Base-by-base conservation (phyloP, 2,329 filamentous ascomycete genomes). In the Ilyonectria robusta region DNA sequence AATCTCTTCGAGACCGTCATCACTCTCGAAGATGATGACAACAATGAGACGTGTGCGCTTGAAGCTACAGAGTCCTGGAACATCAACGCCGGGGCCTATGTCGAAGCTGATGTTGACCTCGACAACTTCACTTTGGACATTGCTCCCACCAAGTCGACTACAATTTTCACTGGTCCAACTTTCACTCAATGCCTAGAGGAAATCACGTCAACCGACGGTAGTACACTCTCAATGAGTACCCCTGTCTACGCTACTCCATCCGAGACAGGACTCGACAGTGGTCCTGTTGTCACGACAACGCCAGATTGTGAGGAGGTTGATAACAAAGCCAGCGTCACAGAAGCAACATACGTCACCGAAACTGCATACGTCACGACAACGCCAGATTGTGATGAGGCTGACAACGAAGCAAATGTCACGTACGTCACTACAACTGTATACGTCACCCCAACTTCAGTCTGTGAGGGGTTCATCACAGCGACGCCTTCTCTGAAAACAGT, bases 1-100 rank as follows among this genome's bases (percentile, higher is more conserved):
- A 65, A 65, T n/a, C 21, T 65, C 19, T 10, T 59, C 10, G 62
- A 65, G 17, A 15, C 54, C 26, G 40, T 59, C 6, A 9, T 42
- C 50, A 17, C 21, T 17, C 40, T 65, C 21, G 31, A 48, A 4
- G 15, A 48, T 10, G 19, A 48, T 10, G 7, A 44, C 19, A n/a
- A 40, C 17, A 29, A 50, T 33, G 9, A 50, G 11, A 31, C 40
- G 6, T 65, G 62, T n/a, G 13, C 15, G 1, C 37, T 50, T 4
- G 48, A 65, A 42, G 50, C n/a, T 2, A 26, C 50, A 0, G 62
- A 56, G 48, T 44, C 23, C 33, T 59, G 56, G 62, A 55, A 65
- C 9, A 44, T 65, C 17, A 65, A 65, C 37, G 62, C 62, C 7
- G 56, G 62, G 13, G 56, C 56, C 5, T 59, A 56, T 19, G 50